These are phyloP conservation scores for Kwoniella heveanensis DNA, from an alignment of 768 basidiomycete species.

Conservation along the genomic window DNA sequence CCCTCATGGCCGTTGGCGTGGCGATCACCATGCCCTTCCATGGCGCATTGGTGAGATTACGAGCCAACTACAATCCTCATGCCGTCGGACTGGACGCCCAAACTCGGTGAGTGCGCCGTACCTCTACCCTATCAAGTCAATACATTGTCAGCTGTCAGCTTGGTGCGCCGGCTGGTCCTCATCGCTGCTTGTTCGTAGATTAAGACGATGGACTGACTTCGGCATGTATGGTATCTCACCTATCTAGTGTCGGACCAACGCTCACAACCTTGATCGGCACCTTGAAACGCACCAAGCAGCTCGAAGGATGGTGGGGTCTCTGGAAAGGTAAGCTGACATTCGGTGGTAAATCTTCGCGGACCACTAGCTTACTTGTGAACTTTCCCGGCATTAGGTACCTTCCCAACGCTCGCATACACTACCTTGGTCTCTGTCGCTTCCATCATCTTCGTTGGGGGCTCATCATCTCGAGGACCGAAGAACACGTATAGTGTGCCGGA, in stretches of 20 bases:
- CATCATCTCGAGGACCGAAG: slow-evolving; percentile 49
- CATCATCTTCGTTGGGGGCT: slow-evolving; percentile 55
- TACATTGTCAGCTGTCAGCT: too few relatives aligned
- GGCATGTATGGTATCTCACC: too few relatives aligned
- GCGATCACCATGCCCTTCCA: slow-evolving; percentile 55
- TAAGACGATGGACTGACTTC: too few relatives aligned
- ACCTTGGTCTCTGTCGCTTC: slow-evolving; percentile 51
- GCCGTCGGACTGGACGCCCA: slow-evolving; percentile 54
- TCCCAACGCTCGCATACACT: slow-evolving; percentile 47
- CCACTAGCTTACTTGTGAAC: not conserved
- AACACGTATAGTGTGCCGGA: slow-evolving; percentile 54
- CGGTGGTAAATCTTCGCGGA: not conserved
- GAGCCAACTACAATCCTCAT: slow-evolving; percentile 55
- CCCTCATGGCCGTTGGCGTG: slow-evolving; percentile 47
- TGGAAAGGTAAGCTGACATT: slow-evolving; percentile 47
- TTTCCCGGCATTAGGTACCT: slow-evolving; percentile 35
- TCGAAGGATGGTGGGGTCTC: slow-evolving; percentile 55
- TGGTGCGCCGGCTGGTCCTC: too few relatives aligned
- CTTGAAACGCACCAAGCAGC: slow-evolving; percentile 49
- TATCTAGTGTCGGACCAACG: slow-evolving; percentile 54
- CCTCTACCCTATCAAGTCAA: too few relatives aligned
- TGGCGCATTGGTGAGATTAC: slow-evolving; percentile 51
- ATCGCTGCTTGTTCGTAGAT: too few relatives aligned
- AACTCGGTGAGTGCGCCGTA: slow-evolving; percentile 40
- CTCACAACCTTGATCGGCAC: slow-evolving; percentile 49